Base-by-base conservation (phyloP, 1,284 basidiomycete species). In the Cryptococcus depauperatus region DNA sequence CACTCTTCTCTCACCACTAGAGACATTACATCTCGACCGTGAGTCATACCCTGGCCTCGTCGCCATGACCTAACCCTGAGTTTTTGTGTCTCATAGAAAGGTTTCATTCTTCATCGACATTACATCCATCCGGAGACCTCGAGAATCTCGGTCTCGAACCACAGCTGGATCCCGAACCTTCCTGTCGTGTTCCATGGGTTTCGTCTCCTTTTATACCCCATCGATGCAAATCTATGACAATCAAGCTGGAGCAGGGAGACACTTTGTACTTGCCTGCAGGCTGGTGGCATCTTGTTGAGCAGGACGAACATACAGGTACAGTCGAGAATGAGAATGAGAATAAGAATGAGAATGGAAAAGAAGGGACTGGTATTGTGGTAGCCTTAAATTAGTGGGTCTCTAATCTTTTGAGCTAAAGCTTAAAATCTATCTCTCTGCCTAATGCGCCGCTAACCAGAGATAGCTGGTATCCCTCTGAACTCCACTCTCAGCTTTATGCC, bases 261-360 rank as follows among this genome's bases (percentile, higher is more conserved):
- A 82, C 83, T 1, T 68, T 93, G n/a, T 92, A 88, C 67, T 77
- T 93, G 22, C 90, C 89, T 16, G 79, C 83, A 2, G 82, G 85
- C 0, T 93, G 90, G 90, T 93, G 84, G 82, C 90, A 93, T 66
- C 78, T 84, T 61, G 88, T 93, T 77, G 87, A 68, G 71, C 79
- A 50, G 76, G 74, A 18, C 70, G 77, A 56, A 72, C n/a, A n/a
- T n/a, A n/a, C n/a, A n/a, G n/a, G n/a, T n/a, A n/a, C n/a, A n/a
- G n/a, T n/a, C n/a, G n/a, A n/a, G n/a, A n/a, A n/a, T n/a, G n/a
- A n/a, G n/a, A n/a, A n/a, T n/a, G n/a, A n/a, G n/a, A n/a, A n/a
- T n/a, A n/a, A n/a, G n/a, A n/a, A n/a, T n/a, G n/a, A n/a, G n/a
- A n/a, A n/a, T n/a, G 57, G 55, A 22, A 35, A 76, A 6, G 80